phyloP scores from a whole-genome alignment of 2,329 filamentous ascomycete genomes.

The Sarocladium oryzae region DNA sequence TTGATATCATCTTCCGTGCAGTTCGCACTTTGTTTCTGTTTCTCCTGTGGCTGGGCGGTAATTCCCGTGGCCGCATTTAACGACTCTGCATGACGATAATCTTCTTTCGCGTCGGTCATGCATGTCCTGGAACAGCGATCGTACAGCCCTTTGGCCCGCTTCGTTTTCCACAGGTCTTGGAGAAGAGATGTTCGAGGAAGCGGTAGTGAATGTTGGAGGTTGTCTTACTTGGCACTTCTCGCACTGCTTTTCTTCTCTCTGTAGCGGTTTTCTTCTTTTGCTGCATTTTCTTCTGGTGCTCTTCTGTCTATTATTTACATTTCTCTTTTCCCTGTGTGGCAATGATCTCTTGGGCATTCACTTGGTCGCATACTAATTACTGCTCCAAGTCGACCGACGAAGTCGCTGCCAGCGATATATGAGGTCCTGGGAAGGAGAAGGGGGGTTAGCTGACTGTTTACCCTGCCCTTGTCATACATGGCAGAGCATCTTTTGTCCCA shows the following conservation, averaged over 20 bases:
- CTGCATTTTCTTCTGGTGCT: background rate
- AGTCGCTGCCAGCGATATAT: constrained; percentile 15
- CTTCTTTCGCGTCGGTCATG: constrained; percentile 47
- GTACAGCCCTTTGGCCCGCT: constrained; percentile 20
- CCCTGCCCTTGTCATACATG: background rate
- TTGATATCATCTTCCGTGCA: constrained; percentile 27
- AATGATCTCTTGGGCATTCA: background rate
- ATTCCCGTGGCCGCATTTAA: constrained; percentile 27
- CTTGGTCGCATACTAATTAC: background rate
- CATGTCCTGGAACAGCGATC: constrained; percentile 55
- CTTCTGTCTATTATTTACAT: background rate
- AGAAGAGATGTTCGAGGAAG: background rate
- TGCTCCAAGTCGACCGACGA: background rate
- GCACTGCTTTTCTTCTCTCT: background rate
- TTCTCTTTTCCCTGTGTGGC: background rate
- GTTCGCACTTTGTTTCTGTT: constrained; percentile 12
- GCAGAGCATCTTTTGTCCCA: background rate
- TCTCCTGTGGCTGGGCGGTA: background rate
- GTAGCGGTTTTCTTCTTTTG: constrained; percentile 1
- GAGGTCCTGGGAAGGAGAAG: constrained; percentile 7
- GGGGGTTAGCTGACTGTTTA: background rate
- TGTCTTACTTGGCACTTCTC: background rate
- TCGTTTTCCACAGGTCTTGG: background rate
- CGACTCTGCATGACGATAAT: constrained; percentile 53
- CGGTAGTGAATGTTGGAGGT: background rate